Base-by-base conservation (phyloP, 2,329 filamentous ascomycete species). In the Colletotrichum sp. region DNA sequence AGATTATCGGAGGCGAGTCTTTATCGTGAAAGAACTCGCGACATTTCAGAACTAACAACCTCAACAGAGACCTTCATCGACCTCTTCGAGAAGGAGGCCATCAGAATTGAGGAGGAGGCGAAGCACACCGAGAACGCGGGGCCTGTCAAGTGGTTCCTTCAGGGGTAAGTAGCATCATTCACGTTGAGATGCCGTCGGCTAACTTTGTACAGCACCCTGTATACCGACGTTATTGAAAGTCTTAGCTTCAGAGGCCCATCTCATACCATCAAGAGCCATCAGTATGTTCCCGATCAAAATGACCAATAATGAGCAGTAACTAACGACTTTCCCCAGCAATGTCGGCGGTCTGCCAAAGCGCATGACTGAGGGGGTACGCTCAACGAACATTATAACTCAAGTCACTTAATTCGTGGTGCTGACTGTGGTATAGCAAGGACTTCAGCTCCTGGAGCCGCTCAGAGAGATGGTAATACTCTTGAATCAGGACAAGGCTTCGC, bases 81-180 rank as follows among this genome's bases (percentile, higher is more conserved):
- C 14, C 59, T 77, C 1, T 77, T 78, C 24, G 64, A 77, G 48
- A 88, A 93, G 75, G 93, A 96, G 83, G 96, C 95, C 3, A 81
- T 86, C 77, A 77, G 79, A 79, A 96, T 98, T 64, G 95, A 95
- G 78, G 91, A 91, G 71, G 92, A 89, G 32, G 94, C 94, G 0
- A 91, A 92, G 77, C 89, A 93, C 81, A 93, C 93, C 1, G 84
- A 89, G 2, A 89, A 90, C 70, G 92, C 92, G n/a, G 95, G 94
- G 39, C 93, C 94, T 80, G 94, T 98, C 52, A 92, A 95, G 80
- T 98, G 92, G 90, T 94, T 98, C 82, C 89, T 98, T 12, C 96
- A 74, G 39, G 95, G 96, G 21, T 52, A 52, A 52, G 43, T 48
- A 21, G 43, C 43, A 52, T 52, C n/a, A 97, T 32, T 18, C 64